These are phyloP conservation scores for Tylopilus felleus DNA, from an alignment of 768 basidiomycete species.

Conservation along the genomic window DNA sequence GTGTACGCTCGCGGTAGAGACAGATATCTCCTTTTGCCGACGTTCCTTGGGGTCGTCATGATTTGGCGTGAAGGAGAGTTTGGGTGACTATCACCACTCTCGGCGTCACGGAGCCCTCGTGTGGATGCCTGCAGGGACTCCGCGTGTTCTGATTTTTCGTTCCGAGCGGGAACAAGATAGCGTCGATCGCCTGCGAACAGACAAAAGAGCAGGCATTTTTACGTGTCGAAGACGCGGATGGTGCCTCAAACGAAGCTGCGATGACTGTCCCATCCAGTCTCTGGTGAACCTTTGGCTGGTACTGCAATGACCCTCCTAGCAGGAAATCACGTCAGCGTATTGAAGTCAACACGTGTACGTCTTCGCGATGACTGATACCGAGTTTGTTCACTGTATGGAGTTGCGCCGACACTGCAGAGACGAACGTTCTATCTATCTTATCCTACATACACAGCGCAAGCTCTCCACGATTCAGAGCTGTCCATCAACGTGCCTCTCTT, in stretches of 20 bases:
- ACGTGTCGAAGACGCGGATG: slow-evolving; percentile 13
- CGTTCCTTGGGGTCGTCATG: not conserved
- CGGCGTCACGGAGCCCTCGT: slow-evolving; percentile 23
- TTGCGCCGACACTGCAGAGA: slow-evolving; percentile 9
- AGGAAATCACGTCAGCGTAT: slow-evolving; percentile 13
- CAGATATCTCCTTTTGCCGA: slow-evolving; percentile 4
- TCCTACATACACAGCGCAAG: slow-evolving; percentile 10
- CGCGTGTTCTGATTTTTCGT: slow-evolving; percentile 20
- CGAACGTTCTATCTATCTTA: slow-evolving; percentile 17
- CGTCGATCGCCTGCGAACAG: slow-evolving; percentile 4
- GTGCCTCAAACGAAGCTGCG: not conserved
- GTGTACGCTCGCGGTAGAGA: slow-evolving; percentile 3
- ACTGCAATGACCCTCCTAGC: not conserved
- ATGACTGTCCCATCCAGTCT: not conserved
- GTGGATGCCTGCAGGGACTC: slow-evolving; percentile 23
- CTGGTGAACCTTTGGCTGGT: not conserved
- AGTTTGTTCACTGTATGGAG: not conserved
- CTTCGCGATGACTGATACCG: slow-evolving; percentile 1
- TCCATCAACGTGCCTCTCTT: not conserved
- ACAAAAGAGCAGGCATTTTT: slow-evolving; percentile 9
- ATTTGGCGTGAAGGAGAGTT: not conserved
- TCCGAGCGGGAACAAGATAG: slow-evolving; percentile 4
- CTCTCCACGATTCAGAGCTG: slow-evolving; percentile 5
- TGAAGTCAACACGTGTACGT: slow-evolving; percentile 20
- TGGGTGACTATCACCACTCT: slow-evolving; percentile 12